Percentiles rank a stretch among this genome's conserved stretches.
These are phyloP conservation scores for Primulina eburnea DNA, from an alignment of 257 asterid genomes.

Conservation along the genomic window DNA sequence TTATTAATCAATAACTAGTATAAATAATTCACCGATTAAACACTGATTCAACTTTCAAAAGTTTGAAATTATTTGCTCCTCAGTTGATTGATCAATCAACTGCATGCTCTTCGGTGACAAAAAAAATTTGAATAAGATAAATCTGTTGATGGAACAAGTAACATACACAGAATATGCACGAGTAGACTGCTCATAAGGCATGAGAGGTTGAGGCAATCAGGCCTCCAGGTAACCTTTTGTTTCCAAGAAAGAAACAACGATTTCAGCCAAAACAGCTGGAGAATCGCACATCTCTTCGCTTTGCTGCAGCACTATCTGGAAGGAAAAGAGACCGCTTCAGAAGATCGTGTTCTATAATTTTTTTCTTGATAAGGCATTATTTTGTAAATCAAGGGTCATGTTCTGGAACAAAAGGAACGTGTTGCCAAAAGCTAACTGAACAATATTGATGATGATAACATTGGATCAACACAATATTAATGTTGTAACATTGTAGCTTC, in stretches of 20 bases:
- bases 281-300: slow-evolving; percentile 54
- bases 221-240: slow-evolving; percentile 67
- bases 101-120: background rate
- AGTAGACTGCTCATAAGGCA: slow-evolving; percentile 23
- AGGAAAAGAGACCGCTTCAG: slow-evolving; percentile 20
- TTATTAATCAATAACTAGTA: slow-evolving; percentile 7
- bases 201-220: slow-evolving; percentile 28
- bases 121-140: slow-evolving; percentile 1
- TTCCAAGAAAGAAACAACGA: slow-evolving; percentile 64
- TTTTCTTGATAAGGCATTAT: no score
- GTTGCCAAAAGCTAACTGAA: background rate
- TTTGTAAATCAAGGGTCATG: background rate
- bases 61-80: slow-evolving; percentile 17
- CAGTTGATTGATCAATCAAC: slow-evolving; percentile 52
- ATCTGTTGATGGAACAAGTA: background rate
- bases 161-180: slow-evolving; percentile 8
- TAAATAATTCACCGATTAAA: background rate
- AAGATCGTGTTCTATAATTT: background rate
- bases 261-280: slow-evolving; percentile 70
- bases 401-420: background rate
- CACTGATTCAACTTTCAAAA: background rate
- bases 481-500: background rate
- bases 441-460: background rate
- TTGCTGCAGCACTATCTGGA: slow-evolving; percentile 75
- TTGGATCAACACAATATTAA: no score